A percentile compares a stretch with the other conserved stretches of the same genome.
These are phyloP conservation scores for Letharia lupina DNA, from an alignment of 495 filamentous ascomycete species.

Conservation along the genomic window DNA sequence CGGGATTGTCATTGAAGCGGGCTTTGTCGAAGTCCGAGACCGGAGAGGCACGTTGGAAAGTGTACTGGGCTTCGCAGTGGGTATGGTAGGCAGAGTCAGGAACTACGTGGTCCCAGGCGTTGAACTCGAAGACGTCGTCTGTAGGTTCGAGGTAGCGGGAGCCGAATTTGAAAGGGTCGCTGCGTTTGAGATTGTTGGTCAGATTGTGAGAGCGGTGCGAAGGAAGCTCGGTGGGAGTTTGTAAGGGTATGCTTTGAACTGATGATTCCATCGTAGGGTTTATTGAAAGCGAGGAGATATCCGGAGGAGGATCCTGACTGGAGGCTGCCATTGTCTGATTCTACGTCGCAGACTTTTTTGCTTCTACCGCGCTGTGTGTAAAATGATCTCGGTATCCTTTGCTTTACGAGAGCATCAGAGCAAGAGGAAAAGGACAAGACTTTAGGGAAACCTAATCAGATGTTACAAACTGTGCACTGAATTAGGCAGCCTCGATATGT, in stretches of 20 bases:
- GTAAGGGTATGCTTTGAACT: neutral
- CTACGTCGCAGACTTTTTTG: neutral
- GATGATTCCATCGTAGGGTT: neutral
- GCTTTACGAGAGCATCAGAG: neutral
- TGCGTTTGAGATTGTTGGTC: slow-evolving; percentile 61
- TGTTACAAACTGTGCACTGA: too few relatives aligned
- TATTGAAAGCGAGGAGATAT: slow-evolving; percentile 3
- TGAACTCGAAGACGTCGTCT: slow-evolving; percentile 89
- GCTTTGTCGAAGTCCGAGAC: slow-evolving; percentile 80
- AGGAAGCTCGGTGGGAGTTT: neutral
- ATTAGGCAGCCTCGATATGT: too few relatives aligned
- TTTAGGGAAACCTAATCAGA: too few relatives aligned
- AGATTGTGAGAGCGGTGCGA: slow-evolving; percentile 47
- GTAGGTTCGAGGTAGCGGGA: slow-evolving; percentile 72
- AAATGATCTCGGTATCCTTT: neutral
- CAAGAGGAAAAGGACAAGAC: too few relatives aligned
- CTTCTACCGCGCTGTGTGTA: neutral
- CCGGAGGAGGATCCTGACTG: neutral
- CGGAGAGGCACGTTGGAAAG: slow-evolving; percentile 69
- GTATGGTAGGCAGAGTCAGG: slow-evolving; percentile 75
- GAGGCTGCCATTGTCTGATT: neutral
- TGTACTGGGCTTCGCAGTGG: slow-evolving; percentile 72
- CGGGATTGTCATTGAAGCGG: slow-evolving; percentile 81
- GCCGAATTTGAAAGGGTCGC: slow-evolving; percentile 90
- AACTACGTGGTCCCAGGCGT: slow-evolving; percentile 95